Evolutionary conservation across 2,329 filamentous ascomycete species (phyloP).

Genomic region (Emmonsia crescens): DNA sequence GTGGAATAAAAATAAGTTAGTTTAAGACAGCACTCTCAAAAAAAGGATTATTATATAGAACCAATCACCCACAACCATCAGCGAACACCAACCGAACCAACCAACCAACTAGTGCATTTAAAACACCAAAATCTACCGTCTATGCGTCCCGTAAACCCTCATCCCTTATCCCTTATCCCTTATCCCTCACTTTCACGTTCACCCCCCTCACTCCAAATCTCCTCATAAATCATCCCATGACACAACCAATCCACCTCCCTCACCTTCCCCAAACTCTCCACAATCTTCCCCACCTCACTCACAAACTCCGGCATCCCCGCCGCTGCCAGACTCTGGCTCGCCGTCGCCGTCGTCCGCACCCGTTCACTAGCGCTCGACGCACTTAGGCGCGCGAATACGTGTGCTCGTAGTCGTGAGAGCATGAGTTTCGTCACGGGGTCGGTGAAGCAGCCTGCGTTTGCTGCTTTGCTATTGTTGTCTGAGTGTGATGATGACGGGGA

Average conservation of each 20-base stretch:
- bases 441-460: constrained; percentile 35
- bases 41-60: background rate
- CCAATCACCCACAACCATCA: background rate
- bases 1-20: background rate
- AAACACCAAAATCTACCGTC: background rate
- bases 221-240: constrained; percentile 48
- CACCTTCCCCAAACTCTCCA: constrained; percentile 47
- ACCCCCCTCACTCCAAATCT: constrained; percentile 28
- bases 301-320: constrained; percentile 54
- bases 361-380: constrained; percentile 51
- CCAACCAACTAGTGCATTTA: background rate
- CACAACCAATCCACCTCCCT: constrained; percentile 49
- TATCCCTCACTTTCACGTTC: background rate
- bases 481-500: constrained; percentile 36
- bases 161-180: background rate
- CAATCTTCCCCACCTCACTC: constrained; percentile 47
- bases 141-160: background rate
- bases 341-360: constrained; percentile 46
- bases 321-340: constrained; percentile 48
- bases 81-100: background rate
- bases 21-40: background rate
- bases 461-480: constrained; percentile 5
- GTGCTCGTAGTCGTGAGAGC: constrained; percentile 47
- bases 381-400: constrained; percentile 44
- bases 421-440: constrained; percentile 53